Conservation (phyloP, 306 rosid genomes). For the Pterocarpus santalinus region DNA sequence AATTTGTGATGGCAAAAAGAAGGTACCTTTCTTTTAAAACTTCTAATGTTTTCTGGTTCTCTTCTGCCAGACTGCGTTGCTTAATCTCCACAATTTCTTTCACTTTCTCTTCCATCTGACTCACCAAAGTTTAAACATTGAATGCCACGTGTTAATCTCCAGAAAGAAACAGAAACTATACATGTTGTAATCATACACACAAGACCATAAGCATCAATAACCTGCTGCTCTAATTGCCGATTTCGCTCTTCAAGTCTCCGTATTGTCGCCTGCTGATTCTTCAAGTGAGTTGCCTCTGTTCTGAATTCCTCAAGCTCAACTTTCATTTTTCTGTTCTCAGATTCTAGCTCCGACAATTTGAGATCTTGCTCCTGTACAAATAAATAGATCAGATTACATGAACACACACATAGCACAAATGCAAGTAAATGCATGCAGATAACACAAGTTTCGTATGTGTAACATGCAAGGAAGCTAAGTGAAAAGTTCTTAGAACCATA, state of each 20-base stretch:
- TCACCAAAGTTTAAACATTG: slow-evolving; percentile 42
- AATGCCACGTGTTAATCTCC: slow-evolving; percentile 18
- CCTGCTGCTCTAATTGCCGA: slow-evolving; percentile 98
- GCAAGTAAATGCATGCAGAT: slow-evolving; percentile 23
- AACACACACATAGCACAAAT: slow-evolving; percentile 12
- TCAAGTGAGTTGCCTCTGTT: slow-evolving; percentile 97
- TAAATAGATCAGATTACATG: slow-evolving; percentile 38
- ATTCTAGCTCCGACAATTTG: slow-evolving; percentile 87
- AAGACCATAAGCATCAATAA: slow-evolving; percentile 47
- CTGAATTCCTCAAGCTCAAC: slow-evolving; percentile 98
- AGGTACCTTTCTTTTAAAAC: slow-evolving; percentile 87
- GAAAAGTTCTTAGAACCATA: slow-evolving; percentile 3
- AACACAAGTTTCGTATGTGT: slow-evolving; percentile 17
- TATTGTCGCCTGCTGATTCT: slow-evolving; percentile 99
- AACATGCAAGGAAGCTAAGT: slow-evolving; percentile 16
- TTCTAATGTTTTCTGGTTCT: slow-evolving; percentile 93
- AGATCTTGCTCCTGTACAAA: slow-evolving; percentile 85
- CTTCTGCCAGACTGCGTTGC: slow-evolving; percentile 97
- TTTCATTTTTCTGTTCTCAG: slow-evolving; percentile 97
- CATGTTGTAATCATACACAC: slow-evolving; percentile 33
- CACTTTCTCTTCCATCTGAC: slow-evolving; percentile 96
- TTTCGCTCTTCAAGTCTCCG: slow-evolving; percentile 95
- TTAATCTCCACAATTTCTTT: slow-evolving; percentile 97
- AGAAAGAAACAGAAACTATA: slow-evolving; percentile 28
- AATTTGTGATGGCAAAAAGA: slow-evolving; percentile 35